Evolutionary conservation across 169 alveolate genomes (phyloP), one percentile per base, ranked within the genome.

Genomic region (Cryptosporidium andersoni): DNA sequence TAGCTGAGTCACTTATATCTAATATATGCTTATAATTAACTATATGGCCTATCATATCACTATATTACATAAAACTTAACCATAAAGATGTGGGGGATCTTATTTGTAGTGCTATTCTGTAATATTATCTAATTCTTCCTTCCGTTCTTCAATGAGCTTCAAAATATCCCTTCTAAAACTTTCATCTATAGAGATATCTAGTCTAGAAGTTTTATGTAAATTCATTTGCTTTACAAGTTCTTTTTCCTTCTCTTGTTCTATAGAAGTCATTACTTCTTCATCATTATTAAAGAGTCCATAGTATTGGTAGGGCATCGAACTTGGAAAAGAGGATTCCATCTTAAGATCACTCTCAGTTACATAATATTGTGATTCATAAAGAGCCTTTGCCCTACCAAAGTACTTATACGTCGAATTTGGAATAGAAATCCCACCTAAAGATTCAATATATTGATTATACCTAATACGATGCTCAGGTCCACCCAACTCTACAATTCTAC

Each of bases 401-500:
- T 58, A 39, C n/a, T 74, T 74, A 9, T 58, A 11, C 25, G 85
- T 47, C n/a, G 85, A 74, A 60, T 74, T 74, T 1, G 85, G 85
- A 12, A 74, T 11, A 2, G 85, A 74, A 25, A 74, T 39, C 4
- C 85, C 85, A 37, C 85, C 85, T 47, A 74, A 48, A 16, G 85
- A 74, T 11, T 74, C 85, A 6, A 74, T 74, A 42, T 74, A 74
- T 25, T 74, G 85, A 64, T 49, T 25, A 42, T 53, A 60, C 58
- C 65, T 56, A 36, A 64, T 81, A 82, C 91, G 91, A 90, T 90
- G 93, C 85, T 93, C 95, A 9, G 95, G 95, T 0, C 96, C 96
- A 9, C 97, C 95, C 62, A 96, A 90, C 67, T 94, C 94, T 64
- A 91, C 89, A 48, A 95, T 95, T 80, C 97, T 90, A 49, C 91